Evolutionary conservation across 441 rosid species (phyloP).

Genomic region (Aleurites moluccanus): DNA sequence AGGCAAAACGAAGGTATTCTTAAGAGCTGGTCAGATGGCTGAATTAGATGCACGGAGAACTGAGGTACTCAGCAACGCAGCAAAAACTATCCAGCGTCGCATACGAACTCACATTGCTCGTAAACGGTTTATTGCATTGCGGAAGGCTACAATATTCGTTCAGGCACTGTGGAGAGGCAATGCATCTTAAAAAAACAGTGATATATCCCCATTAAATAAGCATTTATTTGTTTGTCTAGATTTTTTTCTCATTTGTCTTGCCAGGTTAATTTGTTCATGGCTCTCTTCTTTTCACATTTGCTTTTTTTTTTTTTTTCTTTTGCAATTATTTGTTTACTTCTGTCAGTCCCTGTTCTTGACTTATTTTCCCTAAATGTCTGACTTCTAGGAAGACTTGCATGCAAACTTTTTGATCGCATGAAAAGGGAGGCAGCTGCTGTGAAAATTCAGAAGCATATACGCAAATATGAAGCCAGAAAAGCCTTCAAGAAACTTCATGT

Average conservation of each 20-base stretch:
- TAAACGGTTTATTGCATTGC: slow-evolving; percentile 68
- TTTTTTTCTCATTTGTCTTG: neutral
- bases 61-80: slow-evolving; percentile 82
- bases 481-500: slow-evolving; percentile 60
- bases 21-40: slow-evolving; percentile 99
- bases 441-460: slow-evolving; percentile 80
- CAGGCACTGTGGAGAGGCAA: slow-evolving; percentile 91
- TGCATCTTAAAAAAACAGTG: neutral
- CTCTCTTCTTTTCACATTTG: neutral
- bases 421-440: slow-evolving; percentile 74
- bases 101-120: slow-evolving; percentile 71
- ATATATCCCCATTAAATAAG: neutral
- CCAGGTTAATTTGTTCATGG: neutral
- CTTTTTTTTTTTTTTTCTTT: neutral
- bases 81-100: slow-evolving; percentile 82
- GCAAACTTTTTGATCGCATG: slow-evolving; percentile 49
- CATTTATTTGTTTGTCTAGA: neutral
- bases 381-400: slow-evolving; percentile 73
- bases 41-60: slow-evolving; percentile 91
- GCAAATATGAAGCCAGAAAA: slow-evolving; percentile 60
- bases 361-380: slow-evolving; percentile 12
- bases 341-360: neutral
- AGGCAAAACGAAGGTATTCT: slow-evolving; percentile 92
- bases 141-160: slow-evolving; percentile 54
- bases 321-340: neutral